phyloP scores from a whole-genome alignment of 176 grass and related monocot species.

The Coix lacrymajobi region DNA sequence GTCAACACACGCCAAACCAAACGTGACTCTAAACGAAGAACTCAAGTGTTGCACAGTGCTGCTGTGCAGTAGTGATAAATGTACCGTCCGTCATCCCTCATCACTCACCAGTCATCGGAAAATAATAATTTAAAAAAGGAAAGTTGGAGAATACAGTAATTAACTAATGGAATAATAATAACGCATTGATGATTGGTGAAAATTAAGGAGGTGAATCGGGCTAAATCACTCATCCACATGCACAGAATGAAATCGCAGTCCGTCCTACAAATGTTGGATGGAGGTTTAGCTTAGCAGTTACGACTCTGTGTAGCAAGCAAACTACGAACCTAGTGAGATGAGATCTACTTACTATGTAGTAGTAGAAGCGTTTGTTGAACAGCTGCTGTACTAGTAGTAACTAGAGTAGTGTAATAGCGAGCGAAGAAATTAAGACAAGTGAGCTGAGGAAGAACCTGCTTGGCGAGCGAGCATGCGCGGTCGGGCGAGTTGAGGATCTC shows the following conservation, averaged over 20 bases:
- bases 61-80: not conserved
- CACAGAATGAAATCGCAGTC: not conserved
- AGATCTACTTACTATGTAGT: no score
- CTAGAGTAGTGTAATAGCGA: no score
- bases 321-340: no score
- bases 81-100: no score
- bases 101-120: no score
- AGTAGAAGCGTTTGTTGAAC: no score
- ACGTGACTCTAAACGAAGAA: conserved; percentile 7
- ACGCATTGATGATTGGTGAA: not conserved
- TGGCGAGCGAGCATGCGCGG: conserved; percentile 88
- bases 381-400: no score
- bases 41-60: not conserved
- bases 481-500: conserved; percentile 99
- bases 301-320: no score
- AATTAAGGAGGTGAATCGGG: not conserved
- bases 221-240: not conserved
- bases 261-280: no score
- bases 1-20: not conserved
- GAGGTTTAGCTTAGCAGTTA: not conserved
- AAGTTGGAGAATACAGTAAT: no score
- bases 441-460: conserved; percentile 49
- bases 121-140: not conserved
- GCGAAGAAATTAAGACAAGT: not conserved
- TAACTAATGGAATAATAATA: no score